Evolutionary conservation across 106 monocot species (phyloP).

Genomic region (Platanthera guangdongensis): DNA sequence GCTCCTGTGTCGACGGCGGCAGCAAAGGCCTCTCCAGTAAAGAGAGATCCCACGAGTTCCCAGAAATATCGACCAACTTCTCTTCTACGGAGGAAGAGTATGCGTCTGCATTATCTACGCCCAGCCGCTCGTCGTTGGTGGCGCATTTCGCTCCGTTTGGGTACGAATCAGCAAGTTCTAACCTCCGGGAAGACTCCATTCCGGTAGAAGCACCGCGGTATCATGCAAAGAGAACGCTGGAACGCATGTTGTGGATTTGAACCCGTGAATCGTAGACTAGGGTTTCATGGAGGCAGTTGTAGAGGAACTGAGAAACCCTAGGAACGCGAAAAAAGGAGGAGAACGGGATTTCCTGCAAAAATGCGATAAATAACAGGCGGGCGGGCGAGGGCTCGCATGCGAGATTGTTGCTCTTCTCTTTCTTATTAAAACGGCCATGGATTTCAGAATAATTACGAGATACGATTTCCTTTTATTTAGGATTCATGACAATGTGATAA

Average conservation of each 20-base stretch:
- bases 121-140: conserved; percentile 3
- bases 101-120: not conserved
- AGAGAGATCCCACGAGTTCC: conserved; percentile 37
- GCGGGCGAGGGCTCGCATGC: not conserved
- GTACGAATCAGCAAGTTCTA: not conserved
- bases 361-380: not conserved
- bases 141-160: not conserved
- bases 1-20: conserved; percentile 13
- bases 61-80: conserved; percentile 31
- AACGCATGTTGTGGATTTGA: not conserved
- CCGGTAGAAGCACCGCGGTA: not conserved
- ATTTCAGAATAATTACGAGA: no score
- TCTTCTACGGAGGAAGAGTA: conserved; percentile 12
- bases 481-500: no score
- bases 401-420: no score
- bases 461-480: no score
- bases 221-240: not conserved
- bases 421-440: no score
- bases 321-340: not conserved
- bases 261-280: not conserved
- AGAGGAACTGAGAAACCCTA: not conserved
- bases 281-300: not conserved
- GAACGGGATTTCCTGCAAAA: not conserved
- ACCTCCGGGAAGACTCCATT: not conserved
- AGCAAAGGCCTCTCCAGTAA: conserved; percentile 12